Base-by-base conservation (phyloP, 305 asterid genomes). In the Fraxinus floribunda region DNA sequence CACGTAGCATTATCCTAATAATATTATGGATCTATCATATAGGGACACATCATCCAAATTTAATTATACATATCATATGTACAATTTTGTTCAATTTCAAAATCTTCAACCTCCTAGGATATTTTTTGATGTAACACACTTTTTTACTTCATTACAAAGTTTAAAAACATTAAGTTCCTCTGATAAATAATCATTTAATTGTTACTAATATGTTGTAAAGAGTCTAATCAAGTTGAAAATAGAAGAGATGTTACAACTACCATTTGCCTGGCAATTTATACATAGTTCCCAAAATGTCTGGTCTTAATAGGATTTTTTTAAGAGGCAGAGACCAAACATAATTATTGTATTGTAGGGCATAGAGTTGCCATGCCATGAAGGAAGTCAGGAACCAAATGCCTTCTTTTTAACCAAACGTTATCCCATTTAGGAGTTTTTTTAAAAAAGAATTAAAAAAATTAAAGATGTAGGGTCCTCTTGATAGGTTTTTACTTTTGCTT, bases 161-260 rank as follows among this genome's bases (percentile, higher is more conserved):
- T 15, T 35, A 64, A 22, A 0, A 8, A 64, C 35, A 24, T 8
- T 24, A 55, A 55, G 16, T 62, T 62, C 32, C 34, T 8, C 34
- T 10, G 26, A 64, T 24, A 20, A 64, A 49, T 49, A 49, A 15
- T 49, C 30, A 18, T 62, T 64, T 20, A 35, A 35, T 26, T 64
- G n/a, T 22, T 24, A 22, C 16, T 62, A 24, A 24, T 24, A 9
- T 24, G 32, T 24, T 24, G 35, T 64, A 24, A 24, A 26, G 16
- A 22, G 73, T 22, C 73, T 22, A 64, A 22, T 62, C 71, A 64
- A 64, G 34, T 64, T 24, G 34, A 64, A 64, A 64, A 9, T 64
- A 64, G 73, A 64, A 64, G 73, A 64, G 73, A 64, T 24, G 73
- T 64, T 64, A 64, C 73, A 64, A 64, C 73, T 3, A 64, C 73